These are phyloP conservation scores for Scheffersomyces titani DNA, from an alignment of 1,139 yeast species.

Conservation along the genomic window DNA sequence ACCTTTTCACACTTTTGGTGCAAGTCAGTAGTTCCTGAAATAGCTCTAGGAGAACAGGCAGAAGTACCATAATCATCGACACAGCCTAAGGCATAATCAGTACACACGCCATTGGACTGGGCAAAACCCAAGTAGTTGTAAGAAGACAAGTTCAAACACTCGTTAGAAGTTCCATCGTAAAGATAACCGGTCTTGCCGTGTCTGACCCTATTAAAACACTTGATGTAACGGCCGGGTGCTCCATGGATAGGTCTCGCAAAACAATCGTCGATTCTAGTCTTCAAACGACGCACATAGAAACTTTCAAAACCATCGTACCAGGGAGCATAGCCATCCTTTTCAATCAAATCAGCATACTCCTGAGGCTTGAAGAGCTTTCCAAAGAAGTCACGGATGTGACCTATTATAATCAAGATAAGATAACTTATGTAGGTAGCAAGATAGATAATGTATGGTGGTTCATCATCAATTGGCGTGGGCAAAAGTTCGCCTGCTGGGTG, in stretches of 20 bases:
- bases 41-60: slow-evolving; percentile 74
- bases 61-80: slow-evolving; percentile 73
- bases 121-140: slow-evolving; percentile 97
- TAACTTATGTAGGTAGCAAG: slow-evolving; percentile 84
- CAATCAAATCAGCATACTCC: slow-evolving; percentile 65
- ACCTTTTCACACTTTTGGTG: slow-evolving; percentile 74
- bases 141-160: slow-evolving; percentile 84
- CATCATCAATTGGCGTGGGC: slow-evolving; percentile 68
- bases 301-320: slow-evolving; percentile 93
- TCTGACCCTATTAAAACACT: slow-evolving; percentile 75
- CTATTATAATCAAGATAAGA: slow-evolving; percentile 78
- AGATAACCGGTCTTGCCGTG: slow-evolving; percentile 61
- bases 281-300: slow-evolving; percentile 89
- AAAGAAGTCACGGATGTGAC: slow-evolving; percentile 86
- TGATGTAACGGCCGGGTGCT: slow-evolving; percentile 91
- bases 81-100: slow-evolving; percentile 69
- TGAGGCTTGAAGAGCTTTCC: slow-evolving; percentile 73
- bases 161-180: slow-evolving; percentile 72
- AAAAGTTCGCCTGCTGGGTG: slow-evolving; percentile 57
- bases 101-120: slow-evolving; percentile 90
- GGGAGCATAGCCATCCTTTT: slow-evolving; percentile 91
- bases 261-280: slow-evolving; percentile 89
- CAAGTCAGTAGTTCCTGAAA: slow-evolving; percentile 75
- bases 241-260: slow-evolving; percentile 95
- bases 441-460: slow-evolving; percentile 81